phyloP scores from a whole-genome alignment of 2,329 filamentous ascomycete genomes.

The Arthrobotrys megalospora region DNA sequence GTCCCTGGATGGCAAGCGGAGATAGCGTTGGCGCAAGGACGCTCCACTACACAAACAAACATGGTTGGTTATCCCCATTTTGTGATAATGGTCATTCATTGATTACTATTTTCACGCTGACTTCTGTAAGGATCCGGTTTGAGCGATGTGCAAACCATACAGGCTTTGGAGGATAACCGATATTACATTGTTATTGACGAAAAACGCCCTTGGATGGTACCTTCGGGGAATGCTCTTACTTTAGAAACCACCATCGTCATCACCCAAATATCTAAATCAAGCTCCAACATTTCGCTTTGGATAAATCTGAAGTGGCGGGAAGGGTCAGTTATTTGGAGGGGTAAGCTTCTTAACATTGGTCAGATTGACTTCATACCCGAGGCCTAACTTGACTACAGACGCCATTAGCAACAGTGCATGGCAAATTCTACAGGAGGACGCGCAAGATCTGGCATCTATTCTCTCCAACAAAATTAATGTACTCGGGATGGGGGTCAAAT shows the following conservation, averaged over 20 bases:
- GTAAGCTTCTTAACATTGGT: constrained; percentile 58
- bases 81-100: neutral
- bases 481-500: constrained; percentile 30
- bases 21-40: constrained; percentile 16
- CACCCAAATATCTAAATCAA: constrained; percentile 91
- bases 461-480: constrained; percentile 38
- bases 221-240: constrained; percentile 82
- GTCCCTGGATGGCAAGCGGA: constrained; percentile 25
- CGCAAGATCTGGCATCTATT: constrained; percentile 54
- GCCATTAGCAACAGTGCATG: constrained; percentile 33
- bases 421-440: constrained; percentile 42
- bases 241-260: constrained; percentile 93
- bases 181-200: constrained; percentile 78
- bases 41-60: constrained; percentile 43
- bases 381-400: constrained; percentile 8
- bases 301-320: constrained; percentile 89
- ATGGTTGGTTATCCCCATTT: constrained; percentile 20
- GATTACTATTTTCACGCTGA: neutral
- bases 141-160: constrained; percentile 37
- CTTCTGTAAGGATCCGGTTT: constrained; percentile 69
- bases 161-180: constrained; percentile 65
- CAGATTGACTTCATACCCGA: neutral
- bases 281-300: constrained; percentile 90
- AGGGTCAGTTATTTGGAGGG: constrained; percentile 71
- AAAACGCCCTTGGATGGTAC: constrained; percentile 84